Evolutionary conservation across 257 asterid species (phyloP).

Genomic region (Eucommia ulmoides): DNA sequence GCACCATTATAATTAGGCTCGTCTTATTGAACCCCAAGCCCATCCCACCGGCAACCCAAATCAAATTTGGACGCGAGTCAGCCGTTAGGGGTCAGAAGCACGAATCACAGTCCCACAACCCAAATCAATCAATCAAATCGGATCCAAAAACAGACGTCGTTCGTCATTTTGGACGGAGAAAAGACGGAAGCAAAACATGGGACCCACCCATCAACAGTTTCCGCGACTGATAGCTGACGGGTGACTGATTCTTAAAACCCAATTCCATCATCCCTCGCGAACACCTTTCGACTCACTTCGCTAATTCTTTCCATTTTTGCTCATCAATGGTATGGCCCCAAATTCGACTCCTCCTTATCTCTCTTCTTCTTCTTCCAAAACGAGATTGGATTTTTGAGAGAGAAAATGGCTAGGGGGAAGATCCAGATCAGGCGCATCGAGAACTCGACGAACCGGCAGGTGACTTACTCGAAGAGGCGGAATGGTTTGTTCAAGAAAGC

Average conservation of each 20-base stretch:
- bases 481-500: constrained; percentile 96
- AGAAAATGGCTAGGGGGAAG: constrained; percentile 84
- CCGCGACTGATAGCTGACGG: constrained; percentile 73
- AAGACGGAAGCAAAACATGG: no score
- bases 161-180: no score
- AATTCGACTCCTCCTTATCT: constrained; percentile 14
- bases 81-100: no score
- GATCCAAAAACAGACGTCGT: no score
- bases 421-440: constrained; percentile 96
- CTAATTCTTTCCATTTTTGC: constrained; percentile 39
- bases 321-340: constrained; percentile 17
- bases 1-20: no score
- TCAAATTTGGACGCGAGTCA: no score
- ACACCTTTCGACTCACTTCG: constrained; percentile 45
- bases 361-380: constrained; percentile 1
- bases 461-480: constrained; percentile 93
- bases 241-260: constrained; percentile 56
- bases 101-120: no score
- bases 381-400: constrained; percentile 5
- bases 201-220: no score
- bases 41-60: no score
- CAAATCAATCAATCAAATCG: no score
- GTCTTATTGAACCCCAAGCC: no score
- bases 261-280: constrained; percentile 41
- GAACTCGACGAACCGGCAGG: constrained; percentile 94